Percentiles rank a stretch among this genome's conserved stretches.
phyloP scores from a whole-genome alignment of 352 stramenopile genomes.

The Plasmopara halstedii region DNA sequence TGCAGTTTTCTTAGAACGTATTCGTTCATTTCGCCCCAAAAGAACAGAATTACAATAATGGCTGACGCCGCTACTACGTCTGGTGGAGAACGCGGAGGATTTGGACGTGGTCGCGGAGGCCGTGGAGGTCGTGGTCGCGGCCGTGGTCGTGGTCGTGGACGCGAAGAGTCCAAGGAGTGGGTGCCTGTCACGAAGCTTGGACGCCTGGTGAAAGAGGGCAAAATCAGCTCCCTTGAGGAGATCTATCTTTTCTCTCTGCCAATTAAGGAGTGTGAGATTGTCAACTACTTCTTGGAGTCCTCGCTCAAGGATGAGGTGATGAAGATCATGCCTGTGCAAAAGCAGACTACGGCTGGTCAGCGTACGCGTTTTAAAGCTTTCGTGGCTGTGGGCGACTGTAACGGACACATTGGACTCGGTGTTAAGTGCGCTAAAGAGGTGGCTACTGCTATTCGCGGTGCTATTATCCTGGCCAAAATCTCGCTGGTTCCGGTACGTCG shows the following conservation, averaged over 20 bases:
- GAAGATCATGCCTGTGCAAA: constrained; percentile 99
- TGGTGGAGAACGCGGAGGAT: constrained; percentile 89
- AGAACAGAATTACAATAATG: constrained; percentile 51
- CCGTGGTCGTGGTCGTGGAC: constrained; percentile 74
- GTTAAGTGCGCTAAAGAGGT: constrained; percentile 99
- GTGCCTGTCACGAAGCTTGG: constrained; percentile 99
- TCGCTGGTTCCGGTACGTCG: constrained; percentile 95
- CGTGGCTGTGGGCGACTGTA: constrained; percentile 96
- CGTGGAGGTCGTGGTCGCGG: constrained; percentile 76
- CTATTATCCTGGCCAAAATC: constrained; percentile 99
- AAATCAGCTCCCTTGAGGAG: constrained; percentile 99
- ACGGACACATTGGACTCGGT: constrained; percentile 98
- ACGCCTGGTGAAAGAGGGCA: constrained; percentile 99
- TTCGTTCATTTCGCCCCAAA: constrained; percentile 85
- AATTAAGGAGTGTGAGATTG: constrained; percentile 99
- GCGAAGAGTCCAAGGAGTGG: constrained; percentile 95
- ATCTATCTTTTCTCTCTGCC: constrained; percentile 99
- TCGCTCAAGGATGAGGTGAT: constrained; percentile 99
- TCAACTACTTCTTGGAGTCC: constrained; percentile 99
- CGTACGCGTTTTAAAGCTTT: too few relatives aligned
- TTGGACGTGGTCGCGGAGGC: constrained; percentile 86
- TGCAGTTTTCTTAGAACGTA: too few relatives aligned
- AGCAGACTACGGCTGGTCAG: constrained; percentile 98
- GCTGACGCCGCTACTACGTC: constrained; percentile 55
- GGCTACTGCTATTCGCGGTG: constrained; percentile 97